Evolutionary conservation across 345 rosid species (phyloP).

Genomic region (Tarenaya hassleriana): DNA sequence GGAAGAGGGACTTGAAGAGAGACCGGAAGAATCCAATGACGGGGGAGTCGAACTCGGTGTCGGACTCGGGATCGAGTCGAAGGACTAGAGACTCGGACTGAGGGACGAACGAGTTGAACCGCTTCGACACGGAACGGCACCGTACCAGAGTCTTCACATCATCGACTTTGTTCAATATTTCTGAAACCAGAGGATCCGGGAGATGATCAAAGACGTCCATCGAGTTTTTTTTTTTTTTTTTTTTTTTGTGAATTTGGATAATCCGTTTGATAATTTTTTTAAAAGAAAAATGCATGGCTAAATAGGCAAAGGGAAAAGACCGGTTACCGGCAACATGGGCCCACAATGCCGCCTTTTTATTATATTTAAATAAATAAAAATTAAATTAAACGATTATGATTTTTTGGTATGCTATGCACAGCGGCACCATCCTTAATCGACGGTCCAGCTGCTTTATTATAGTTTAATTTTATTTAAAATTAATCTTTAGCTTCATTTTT

Average conservation of each 20-base stretch:
- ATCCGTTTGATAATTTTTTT: slow-evolving; percentile 6
- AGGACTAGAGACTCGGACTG: slow-evolving; percentile 27
- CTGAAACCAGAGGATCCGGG: slow-evolving; percentile 24
- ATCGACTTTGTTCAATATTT: slow-evolving; percentile 29
- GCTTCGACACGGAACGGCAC: slow-evolving; percentile 22
- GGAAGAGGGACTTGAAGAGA: slow-evolving; percentile 15
- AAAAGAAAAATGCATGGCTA: neutral
- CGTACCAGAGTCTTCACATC: slow-evolving; percentile 29
- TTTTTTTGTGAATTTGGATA: neutral
- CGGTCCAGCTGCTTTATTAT: slow-evolving; percentile 11
- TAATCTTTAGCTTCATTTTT: no score
- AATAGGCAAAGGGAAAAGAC: neutral
- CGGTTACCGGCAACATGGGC: neutral
- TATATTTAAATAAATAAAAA: neutral
- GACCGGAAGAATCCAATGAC: slow-evolving; percentile 12
- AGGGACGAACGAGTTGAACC: slow-evolving; percentile 27
- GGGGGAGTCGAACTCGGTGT: slow-evolving; percentile 11
- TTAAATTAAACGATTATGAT: neutral
- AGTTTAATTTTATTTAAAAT: no score
- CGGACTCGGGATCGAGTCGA: neutral
- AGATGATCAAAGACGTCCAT: slow-evolving; percentile 31
- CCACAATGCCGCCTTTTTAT: slow-evolving; percentile 24
- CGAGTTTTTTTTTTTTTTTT: neutral
- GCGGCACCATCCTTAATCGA: slow-evolving; percentile 6
- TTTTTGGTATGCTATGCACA: slow-evolving; percentile 7